Evolutionary conservation across 2,329 filamentous ascomycete genomes (phyloP), one percentile per base, ranked within the genome.

Genomic region (Monilinia fructigena): DNA sequence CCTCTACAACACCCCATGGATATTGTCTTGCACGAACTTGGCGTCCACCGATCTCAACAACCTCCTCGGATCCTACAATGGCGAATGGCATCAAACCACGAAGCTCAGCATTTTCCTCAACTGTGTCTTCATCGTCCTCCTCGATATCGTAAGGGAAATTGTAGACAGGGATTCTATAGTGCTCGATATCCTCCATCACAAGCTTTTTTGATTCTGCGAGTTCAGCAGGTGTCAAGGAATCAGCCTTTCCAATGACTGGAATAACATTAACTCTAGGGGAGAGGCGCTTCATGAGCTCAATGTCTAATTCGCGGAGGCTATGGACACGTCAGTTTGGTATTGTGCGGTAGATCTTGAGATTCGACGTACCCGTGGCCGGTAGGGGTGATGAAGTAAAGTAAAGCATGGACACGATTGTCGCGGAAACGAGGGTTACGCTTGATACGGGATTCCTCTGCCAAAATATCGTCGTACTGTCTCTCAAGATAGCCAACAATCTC

Each of bases 141-240:
- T 99, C 95, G 69, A 99, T 96, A 75, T 99, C 95, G 83, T 99
- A 99, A 60, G 95, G 95, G 85, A 99, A 99, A 86, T 99, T 99
- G 87, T 99, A 99, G 72, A 99, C 94, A 56, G 95, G 95, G 74
- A 99, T 99, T 78, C 95, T 91, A 84, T 99, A 99, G 82, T 99
- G 95, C 82, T 99, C 95, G 74, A 99, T 99, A 78, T 99, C 95
- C 84, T 99, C 95, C 95, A 99, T 99, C 77, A 99, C 93, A 69
- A 99, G 87, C 86, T 98, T 99, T 88, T 99, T 99, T 73, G 94
- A 98, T 82, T 99, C 95, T 73, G 95, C 95, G 71, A 99, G 86
- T 83, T 99, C 95, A 73, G 92, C 90, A 50, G 95, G 95, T 66
- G 95, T 99, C 70, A 99, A 89, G 28, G 95, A 96, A 79, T 99